Evolutionary conservation across 371 early-diverging fungal species (phyloP).

Genomic region (Rhizopus delemar): DNA sequence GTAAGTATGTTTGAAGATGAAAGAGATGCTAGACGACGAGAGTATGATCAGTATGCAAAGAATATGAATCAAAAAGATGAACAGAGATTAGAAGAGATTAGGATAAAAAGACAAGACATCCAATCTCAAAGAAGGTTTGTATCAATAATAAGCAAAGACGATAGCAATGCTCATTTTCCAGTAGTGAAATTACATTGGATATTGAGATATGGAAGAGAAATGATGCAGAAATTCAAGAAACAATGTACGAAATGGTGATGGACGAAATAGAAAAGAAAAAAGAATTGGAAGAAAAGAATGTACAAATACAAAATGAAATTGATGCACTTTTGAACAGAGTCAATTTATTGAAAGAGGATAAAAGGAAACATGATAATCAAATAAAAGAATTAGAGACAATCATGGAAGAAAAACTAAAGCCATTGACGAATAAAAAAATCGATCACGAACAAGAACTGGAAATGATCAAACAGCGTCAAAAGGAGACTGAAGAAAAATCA

Average conservation of each 20-base stretch:
- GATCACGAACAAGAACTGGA: not conserved
- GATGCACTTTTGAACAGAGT: not conserved
- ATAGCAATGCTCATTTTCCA: not conserved
- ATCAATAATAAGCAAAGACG: not conserved
- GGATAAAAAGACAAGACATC: not conserved
- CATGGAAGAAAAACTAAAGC: not conserved
- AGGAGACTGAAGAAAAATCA: not conserved
- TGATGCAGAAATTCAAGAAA: not conserved
- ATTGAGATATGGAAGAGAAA: not conserved
- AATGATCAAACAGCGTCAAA: not conserved
- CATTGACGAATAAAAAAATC: not conserved
- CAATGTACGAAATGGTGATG: not conserved
- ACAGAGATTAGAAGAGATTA: not conserved
- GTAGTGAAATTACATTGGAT: conserved; percentile 2
- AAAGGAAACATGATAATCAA: not conserved
- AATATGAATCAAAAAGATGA: not conserved
- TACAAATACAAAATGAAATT: conserved; percentile 1
- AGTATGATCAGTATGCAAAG: conserved; percentile 1
- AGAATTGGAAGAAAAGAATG: not conserved
- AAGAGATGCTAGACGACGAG: not conserved
- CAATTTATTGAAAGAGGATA: not conserved
- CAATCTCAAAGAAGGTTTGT: not conserved
- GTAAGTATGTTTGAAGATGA: not conserved
- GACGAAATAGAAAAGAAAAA: conserved; percentile 1
- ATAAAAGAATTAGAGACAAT: not conserved